Evolutionary conservation across 768 basidiomycete genomes (phyloP).

Genomic region (Termitomyces titanicus): DNA sequence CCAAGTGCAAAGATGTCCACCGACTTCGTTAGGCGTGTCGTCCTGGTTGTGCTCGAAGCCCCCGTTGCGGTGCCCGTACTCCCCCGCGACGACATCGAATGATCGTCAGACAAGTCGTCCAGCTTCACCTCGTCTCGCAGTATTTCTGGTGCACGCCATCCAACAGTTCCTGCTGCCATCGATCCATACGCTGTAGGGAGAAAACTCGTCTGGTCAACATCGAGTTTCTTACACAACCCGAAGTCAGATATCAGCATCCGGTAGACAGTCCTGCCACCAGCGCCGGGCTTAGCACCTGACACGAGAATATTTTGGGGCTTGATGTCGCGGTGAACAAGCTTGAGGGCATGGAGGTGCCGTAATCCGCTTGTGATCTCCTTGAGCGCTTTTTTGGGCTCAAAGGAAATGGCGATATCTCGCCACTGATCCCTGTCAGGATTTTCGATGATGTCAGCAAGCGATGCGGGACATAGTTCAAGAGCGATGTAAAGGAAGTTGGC

Average conservation of each 20-base stretch:
- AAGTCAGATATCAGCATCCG: conserved; percentile 96
- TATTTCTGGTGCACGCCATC: conserved; percentile 98
- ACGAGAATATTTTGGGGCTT: conserved; percentile 98
- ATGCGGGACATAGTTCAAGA: conserved; percentile 89
- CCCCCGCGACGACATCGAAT: conserved; percentile 63
- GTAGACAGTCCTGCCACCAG: conserved; percentile 38
- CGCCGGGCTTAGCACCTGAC: conserved; percentile 58
- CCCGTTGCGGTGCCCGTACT: conserved; percentile 53
- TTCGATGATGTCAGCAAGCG: conserved; percentile 85
- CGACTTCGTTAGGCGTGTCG: conserved; percentile 83
- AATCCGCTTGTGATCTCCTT: conserved; percentile 85
- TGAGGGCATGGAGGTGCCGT: conserved; percentile 87
- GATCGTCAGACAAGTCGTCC: conserved; percentile 70
- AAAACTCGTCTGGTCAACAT: conserved; percentile 95
- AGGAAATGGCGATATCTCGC: conserved; percentile 72
- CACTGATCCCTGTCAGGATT: conserved; percentile 62
- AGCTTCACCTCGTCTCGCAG: conserved; percentile 91
- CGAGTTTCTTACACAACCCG: conserved; percentile 93
- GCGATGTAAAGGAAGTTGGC: conserved; percentile 97
- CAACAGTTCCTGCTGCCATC: conserved; percentile 89
- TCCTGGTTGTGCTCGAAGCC: conserved; percentile 35
- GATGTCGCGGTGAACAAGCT: conserved; percentile 97
- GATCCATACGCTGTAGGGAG: conserved; percentile 88
- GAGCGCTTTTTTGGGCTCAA: conserved; percentile 87
- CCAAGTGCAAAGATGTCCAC: conserved; percentile 97